Conservation (phyloP, 2,329 filamentous ascomycete species). For the Fusarium annulatum region DNA sequence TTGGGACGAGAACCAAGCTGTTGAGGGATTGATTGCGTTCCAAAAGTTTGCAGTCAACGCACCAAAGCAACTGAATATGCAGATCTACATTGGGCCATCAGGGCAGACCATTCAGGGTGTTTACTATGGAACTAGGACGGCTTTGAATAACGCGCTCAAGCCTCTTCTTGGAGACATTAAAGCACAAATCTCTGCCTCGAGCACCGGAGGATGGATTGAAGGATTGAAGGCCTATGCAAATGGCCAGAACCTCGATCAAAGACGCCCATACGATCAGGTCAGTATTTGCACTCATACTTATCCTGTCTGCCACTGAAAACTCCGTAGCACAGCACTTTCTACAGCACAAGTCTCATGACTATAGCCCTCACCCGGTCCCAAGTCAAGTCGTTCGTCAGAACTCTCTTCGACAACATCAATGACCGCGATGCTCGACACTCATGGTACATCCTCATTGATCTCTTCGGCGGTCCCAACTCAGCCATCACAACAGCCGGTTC, state of each 20-base stretch:
- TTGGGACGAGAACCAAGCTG: slow-evolving; percentile 33
- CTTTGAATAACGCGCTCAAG: slow-evolving; percentile 22
- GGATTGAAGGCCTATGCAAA: slow-evolving; percentile 38
- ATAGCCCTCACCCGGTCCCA: slow-evolving; percentile 38
- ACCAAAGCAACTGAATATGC: slow-evolving; percentile 46
- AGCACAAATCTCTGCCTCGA: slow-evolving; percentile 12
- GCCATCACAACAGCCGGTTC: slow-evolving; percentile 47
- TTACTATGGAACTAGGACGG: slow-evolving; percentile 41
- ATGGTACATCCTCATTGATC: slow-evolving; percentile 45
- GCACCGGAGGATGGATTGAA: slow-evolving; percentile 43
- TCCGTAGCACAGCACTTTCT: slow-evolving; percentile 45
- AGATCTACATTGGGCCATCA: slow-evolving; percentile 36
- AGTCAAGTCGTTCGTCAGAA: slow-evolving; percentile 35
- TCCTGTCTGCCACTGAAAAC: background rate
- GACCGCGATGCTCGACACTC: slow-evolving; percentile 21
- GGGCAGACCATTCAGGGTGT: slow-evolving; percentile 44
- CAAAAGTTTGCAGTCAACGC: slow-evolving; percentile 42
- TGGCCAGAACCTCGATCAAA: slow-evolving; percentile 38
- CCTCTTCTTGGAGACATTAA: slow-evolving; percentile 38
- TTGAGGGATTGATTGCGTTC: slow-evolving; percentile 38
- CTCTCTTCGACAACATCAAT: slow-evolving; percentile 34
- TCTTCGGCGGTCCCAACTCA: slow-evolving; percentile 51
- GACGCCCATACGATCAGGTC: slow-evolving; percentile 42
- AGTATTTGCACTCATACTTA: background rate
- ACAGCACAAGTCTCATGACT: slow-evolving; percentile 47